Conservation (phyloP, 1,284 basidiomycete genomes). For the Blastosporella zonata region DNA sequence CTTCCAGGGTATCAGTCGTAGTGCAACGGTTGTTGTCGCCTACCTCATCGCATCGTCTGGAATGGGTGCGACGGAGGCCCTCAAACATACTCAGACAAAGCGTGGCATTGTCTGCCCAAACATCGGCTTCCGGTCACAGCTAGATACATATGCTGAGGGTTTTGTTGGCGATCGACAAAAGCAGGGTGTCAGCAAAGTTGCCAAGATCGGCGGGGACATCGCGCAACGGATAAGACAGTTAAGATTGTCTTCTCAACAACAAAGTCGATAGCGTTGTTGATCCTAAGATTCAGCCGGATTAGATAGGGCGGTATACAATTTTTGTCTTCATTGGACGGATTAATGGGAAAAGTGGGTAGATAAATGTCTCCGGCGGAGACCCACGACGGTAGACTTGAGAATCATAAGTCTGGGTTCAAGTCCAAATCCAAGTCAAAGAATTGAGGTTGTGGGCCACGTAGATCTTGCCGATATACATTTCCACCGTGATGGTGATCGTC, state of each 20-base stretch:
- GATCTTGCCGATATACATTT: slow-evolving; percentile 68
- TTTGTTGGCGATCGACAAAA: slow-evolving; percentile 27
- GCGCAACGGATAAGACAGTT: slow-evolving; percentile 27
- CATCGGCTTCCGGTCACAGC: slow-evolving; percentile 60
- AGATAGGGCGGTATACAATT: too few species aligned
- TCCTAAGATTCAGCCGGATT: background rate
- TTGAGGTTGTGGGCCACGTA: slow-evolving; percentile 53
- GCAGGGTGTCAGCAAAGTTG: slow-evolving; percentile 12
- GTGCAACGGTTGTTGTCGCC: slow-evolving; percentile 78
- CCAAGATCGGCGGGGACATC: slow-evolving; percentile 26
- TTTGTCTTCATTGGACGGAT: background rate
- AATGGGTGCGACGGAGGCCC: slow-evolving; percentile 52
- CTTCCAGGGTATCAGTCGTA: slow-evolving; percentile 77
- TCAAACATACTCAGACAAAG: slow-evolving; percentile 52
- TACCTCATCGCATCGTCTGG: slow-evolving; percentile 68
- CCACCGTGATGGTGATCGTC: slow-evolving; percentile 47
- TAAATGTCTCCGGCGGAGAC: background rate
- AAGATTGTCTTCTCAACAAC: background rate
- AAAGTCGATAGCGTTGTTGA: background rate
- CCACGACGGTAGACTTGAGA: background rate
- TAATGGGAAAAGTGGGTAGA: background rate
- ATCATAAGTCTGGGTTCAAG: slow-evolving; percentile 71
- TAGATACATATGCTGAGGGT: slow-evolving; percentile 44
- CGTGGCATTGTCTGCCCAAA: slow-evolving; percentile 65
- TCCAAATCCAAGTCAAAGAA: slow-evolving; percentile 76